A percentile compares a stretch with the other conserved stretches of the same genome.
These are phyloP conservation scores for Coniella vitis DNA, from an alignment of 2,329 filamentous ascomycete genomes.

Conservation along the genomic window DNA sequence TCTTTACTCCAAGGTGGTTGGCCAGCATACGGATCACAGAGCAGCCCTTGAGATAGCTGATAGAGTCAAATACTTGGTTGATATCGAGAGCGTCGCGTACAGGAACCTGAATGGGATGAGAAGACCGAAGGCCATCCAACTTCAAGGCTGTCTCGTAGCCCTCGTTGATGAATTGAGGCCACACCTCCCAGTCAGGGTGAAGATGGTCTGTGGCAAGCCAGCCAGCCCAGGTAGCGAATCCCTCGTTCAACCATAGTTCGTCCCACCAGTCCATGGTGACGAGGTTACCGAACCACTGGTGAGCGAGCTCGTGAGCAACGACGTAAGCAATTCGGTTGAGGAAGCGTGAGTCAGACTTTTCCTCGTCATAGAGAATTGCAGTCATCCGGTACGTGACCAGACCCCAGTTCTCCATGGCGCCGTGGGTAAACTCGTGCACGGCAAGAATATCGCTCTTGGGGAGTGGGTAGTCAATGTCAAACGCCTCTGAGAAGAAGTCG, in stretches of 20 bases:
- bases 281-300: constrained; percentile 97
- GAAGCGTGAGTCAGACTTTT: constrained; percentile 81
- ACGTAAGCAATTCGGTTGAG: constrained; percentile 95
- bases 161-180: constrained; percentile 96
- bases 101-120: constrained; percentile 92
- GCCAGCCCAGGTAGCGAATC: constrained; percentile 96
- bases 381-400: constrained; percentile 94
- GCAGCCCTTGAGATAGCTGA: constrained; percentile 94
- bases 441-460: constrained; percentile 88
- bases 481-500: constrained; percentile 94
- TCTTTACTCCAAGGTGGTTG: constrained; percentile 78
- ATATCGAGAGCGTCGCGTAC: constrained; percentile 91
- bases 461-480: constrained; percentile 85
- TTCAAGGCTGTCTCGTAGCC: constrained; percentile 86
- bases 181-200: constrained; percentile 95
- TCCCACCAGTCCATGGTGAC: constrained; percentile 99
- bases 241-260: constrained; percentile 93
- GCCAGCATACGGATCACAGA: constrained; percentile 96
- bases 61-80: constrained; percentile 95
- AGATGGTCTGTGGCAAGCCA: constrained; percentile 89
- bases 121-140: constrained; percentile 83
- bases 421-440: constrained; percentile 83
- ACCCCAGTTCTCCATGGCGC: constrained; percentile 95
- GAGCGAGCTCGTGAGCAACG: constrained; percentile 94
- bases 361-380: constrained; percentile 91